These are phyloP conservation scores for Diversispora epigaea DNA, from an alignment of 192 early-diverging fungal species.

Conservation along the genomic window DNA sequence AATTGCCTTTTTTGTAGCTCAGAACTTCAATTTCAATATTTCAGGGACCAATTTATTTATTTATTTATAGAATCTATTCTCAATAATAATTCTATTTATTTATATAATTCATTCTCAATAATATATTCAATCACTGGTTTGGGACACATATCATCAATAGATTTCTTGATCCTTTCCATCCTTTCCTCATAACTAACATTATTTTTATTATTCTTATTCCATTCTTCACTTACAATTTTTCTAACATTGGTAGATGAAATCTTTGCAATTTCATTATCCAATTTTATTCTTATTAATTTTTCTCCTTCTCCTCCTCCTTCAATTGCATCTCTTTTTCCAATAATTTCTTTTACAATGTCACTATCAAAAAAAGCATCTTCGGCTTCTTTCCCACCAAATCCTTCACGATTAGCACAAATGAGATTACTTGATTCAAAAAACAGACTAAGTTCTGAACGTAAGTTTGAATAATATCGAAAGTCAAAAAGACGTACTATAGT, in stretches of 20 bases:
- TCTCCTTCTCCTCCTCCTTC: background rate
- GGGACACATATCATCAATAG: background rate
- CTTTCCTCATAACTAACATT: background rate
- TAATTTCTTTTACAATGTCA: background rate
- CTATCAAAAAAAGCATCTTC: slow-evolving; percentile 3
- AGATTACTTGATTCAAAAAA: slow-evolving; percentile 57
- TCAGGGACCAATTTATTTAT: too few species aligned
- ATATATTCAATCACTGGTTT: background rate
- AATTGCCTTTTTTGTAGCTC: too few species aligned
- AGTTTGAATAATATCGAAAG: slow-evolving; percentile 67
- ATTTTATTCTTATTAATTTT: slow-evolving; percentile 16
- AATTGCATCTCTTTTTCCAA: background rate
- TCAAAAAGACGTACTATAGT: slow-evolving; percentile 75
- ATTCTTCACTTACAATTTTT: background rate
- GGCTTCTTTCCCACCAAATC: slow-evolving; percentile 29
- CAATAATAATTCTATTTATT: too few species aligned
- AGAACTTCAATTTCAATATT: too few species aligned
- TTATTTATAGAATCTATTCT: too few species aligned
- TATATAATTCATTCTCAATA: slow-evolving; percentile 2
- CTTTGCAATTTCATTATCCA: slow-evolving; percentile 15
- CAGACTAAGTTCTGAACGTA: slow-evolving; percentile 44
- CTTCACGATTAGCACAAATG: slow-evolving; percentile 51
- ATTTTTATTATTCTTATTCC: background rate
- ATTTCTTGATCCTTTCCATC: background rate
- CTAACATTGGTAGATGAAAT: slow-evolving; percentile 7